phyloP scores from a whole-genome alignment of 2,329 filamentous ascomycete genomes.

The Paecilomyces dactylethromorphus region DNA sequence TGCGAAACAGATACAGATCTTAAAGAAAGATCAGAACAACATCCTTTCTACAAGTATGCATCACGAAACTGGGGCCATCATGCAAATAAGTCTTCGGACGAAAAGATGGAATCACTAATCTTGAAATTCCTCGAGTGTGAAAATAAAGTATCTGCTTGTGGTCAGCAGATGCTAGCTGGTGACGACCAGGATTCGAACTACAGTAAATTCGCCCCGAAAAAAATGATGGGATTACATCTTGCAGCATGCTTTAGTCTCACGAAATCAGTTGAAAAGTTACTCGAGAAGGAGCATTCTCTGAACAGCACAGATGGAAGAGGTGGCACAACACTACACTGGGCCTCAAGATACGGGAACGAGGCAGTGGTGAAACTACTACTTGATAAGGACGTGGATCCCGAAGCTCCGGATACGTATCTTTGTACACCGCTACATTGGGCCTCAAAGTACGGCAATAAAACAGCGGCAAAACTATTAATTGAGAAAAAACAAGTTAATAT shows the following conservation, averaged over 20 bases:
- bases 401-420: slow-evolving; percentile 3
- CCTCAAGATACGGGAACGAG: slow-evolving; percentile 10
- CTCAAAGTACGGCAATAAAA: slow-evolving; percentile 8
- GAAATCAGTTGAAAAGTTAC: slow-evolving; percentile 4
- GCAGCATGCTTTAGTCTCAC: slow-evolving; percentile 20
- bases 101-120: neutral
- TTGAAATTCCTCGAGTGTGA: neutral
- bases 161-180: neutral
- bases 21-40: neutral
- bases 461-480: slow-evolving; percentile 4
- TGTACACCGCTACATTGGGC: slow-evolving; percentile 9
- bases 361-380: slow-evolving; percentile 7
- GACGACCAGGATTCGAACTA: neutral
- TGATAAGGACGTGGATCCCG: slow-evolving; percentile 2
- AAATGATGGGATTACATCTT: slow-evolving; percentile 15
- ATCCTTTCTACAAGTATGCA: slow-evolving; percentile 12
- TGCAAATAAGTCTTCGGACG: slow-evolving; percentile 1
- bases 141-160: neutral
- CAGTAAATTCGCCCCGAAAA: slow-evolving; percentile 3
- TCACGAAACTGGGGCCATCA: slow-evolving; percentile 13
- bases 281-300: slow-evolving; percentile 1
- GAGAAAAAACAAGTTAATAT: too few relatives aligned
- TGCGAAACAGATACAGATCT: neutral
- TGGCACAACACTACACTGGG: slow-evolving; percentile 8
- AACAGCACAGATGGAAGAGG: slow-evolving; percentile 1